These are phyloP conservation scores for Erucastrum elatum DNA, from an alignment of 345 rosid genomes.

Conservation along the genomic window DNA sequence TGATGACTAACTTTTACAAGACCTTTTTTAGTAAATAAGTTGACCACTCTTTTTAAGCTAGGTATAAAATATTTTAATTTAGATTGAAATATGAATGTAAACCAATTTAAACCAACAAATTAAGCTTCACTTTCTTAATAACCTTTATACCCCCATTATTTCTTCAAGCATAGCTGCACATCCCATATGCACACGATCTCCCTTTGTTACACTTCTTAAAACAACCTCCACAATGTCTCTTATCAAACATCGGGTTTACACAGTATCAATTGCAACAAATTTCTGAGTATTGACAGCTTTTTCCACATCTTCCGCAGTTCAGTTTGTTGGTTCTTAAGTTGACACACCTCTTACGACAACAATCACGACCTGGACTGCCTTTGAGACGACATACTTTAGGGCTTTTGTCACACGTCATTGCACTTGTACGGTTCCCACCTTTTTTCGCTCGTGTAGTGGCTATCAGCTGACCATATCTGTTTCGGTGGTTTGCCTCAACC, in stretches of 20 bases:
- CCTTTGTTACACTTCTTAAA: conserved; percentile 59
- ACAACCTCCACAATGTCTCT: conserved; percentile 64
- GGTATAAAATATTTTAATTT: conserved; percentile 9
- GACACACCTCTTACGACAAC: conserved; percentile 65
- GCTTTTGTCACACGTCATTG: conserved; percentile 48
- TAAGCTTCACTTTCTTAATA: neutral
- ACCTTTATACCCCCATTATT: conserved; percentile 5
- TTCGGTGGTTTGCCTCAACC: conserved; percentile 17
- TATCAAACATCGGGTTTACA: conserved; percentile 55
- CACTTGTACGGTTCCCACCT: conserved; percentile 21
- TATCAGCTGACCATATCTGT: conserved; percentile 2
- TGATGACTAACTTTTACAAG: conserved; percentile 24
- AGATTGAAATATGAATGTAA: conserved; percentile 1
- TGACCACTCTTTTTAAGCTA: conserved; percentile 4
- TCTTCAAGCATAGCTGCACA: conserved; percentile 57
- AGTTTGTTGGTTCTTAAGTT: conserved; percentile 38
- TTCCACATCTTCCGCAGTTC: conserved; percentile 62
- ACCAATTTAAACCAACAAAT: conserved; percentile 32
- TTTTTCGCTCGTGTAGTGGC: conserved; percentile 6
- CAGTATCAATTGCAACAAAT: conserved; percentile 59
- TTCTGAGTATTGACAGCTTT: conserved; percentile 51
- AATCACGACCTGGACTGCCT: conserved; percentile 56
- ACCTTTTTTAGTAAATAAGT: neutral
- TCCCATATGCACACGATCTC: conserved; percentile 49
- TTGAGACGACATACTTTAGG: conserved; percentile 50